These are phyloP conservation scores for Rhodofomes roseus DNA, from an alignment of 1,284 basidiomycete genomes.

Conservation along the genomic window DNA sequence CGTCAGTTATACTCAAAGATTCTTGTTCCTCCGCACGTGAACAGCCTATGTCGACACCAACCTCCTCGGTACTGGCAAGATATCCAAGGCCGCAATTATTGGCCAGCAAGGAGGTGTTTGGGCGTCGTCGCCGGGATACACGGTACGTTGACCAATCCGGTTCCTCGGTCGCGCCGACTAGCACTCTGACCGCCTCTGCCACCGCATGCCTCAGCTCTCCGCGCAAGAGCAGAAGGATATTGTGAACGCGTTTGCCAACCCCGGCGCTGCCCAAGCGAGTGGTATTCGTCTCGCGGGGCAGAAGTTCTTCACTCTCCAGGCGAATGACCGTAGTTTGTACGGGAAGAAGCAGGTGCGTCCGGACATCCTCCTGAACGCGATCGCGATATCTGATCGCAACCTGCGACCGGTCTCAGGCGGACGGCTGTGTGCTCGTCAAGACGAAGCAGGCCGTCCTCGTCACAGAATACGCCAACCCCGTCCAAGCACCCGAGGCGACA, in stretches of 20 bases:
- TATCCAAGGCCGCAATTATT: slow-evolving; percentile 81
- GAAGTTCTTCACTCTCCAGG: slow-evolving; percentile 81
- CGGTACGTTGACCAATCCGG: slow-evolving; percentile 43
- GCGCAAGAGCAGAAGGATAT: slow-evolving; percentile 74
- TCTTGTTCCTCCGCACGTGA: not conserved
- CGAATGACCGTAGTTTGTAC: slow-evolving; percentile 63
- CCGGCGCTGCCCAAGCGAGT: slow-evolving; percentile 41
- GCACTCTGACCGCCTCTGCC: not conserved
- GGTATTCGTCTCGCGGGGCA: slow-evolving; percentile 71
- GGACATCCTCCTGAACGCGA: not conserved
- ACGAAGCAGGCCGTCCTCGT: slow-evolving; percentile 89
- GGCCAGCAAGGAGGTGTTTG: slow-evolving; percentile 86
- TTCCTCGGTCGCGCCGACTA: not conserved
- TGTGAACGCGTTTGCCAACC: slow-evolving; percentile 50
- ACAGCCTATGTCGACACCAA: slow-evolving; percentile 87
- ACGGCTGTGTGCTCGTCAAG: slow-evolving; percentile 82
- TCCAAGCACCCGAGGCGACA: slow-evolving; percentile 72
- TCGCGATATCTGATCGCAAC: not conserved
- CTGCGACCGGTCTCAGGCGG: slow-evolving; percentile 44
- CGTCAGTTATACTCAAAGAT: not conserved
- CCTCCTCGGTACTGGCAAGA: slow-evolving; percentile 76
- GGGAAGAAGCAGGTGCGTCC: slow-evolving; percentile 76
- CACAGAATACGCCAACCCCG: slow-evolving; percentile 70
- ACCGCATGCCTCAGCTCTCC: slow-evolving; percentile 43
- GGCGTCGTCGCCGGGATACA: slow-evolving; percentile 76